phyloP scores from a whole-genome alignment of 352 stramenopile species.

The Pythium guiyangense region DNA sequence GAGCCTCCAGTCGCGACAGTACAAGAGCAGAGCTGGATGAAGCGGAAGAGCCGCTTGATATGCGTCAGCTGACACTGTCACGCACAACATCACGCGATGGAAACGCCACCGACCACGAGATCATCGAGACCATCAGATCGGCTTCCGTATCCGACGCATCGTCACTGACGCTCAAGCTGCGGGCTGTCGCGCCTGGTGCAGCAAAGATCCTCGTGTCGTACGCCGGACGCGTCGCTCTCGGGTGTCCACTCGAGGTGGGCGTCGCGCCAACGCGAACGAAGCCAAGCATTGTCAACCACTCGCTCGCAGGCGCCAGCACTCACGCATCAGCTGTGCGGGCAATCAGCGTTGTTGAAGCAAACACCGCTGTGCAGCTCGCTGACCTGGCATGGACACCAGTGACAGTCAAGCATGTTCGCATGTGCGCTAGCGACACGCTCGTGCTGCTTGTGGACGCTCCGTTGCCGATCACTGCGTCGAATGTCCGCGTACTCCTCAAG shows the following conservation, averaged over 20 bases:
- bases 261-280: neutral
- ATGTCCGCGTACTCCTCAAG: neutral
- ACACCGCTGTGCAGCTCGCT: neutral
- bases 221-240: neutral
- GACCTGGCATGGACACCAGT: conserved; percentile 6
- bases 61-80: neutral
- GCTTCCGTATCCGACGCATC: neutral
- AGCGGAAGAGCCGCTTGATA: neutral
- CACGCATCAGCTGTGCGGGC: neutral
- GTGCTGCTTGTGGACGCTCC: conserved; percentile 5
- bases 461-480: neutral
- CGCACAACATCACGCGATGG: neutral
- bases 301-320: neutral
- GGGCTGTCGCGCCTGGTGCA: neutral
- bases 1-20: neutral
- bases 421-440: conserved; percentile 2
- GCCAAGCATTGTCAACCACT: neutral
- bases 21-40: neutral
- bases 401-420: neutral
- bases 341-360: neutral
- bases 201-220: neutral
- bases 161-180: neutral
- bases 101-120: no score
- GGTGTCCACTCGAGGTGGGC: conserved; percentile 5
- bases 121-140: neutral